Evolutionary conservation across 192 early-diverging fungal species (phyloP), one percentile per base, ranked within the genome.

Genomic region (Coemansia sp.): DNA sequence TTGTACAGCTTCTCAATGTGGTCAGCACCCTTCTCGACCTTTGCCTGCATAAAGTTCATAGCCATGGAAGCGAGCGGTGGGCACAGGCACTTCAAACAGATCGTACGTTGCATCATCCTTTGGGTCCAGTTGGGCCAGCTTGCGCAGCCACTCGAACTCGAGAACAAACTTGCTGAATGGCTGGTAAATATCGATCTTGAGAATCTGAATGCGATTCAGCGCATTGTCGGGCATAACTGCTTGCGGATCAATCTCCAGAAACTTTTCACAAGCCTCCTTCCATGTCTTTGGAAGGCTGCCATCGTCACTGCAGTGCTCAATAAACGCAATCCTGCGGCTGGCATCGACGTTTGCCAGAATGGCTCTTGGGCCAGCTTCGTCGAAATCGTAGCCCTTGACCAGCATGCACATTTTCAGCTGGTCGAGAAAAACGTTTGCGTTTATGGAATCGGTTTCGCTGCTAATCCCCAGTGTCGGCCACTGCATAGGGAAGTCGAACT

Each of bases 111-210:
- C 52, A 12, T 26, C 19, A 7, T 54, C 52, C 12, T 54, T 26
- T 8, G 52, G 52, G 26, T 54, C 21, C 1, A 54, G 8, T 9
- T 54, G 52, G 1, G 52, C 52, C 26, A 54, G 19, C 1, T 54
- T 23, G 52, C 52, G 52, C 52, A 54, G 52, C 52, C 52, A 54
- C 52, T 54, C 52, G 12, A 54, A 54, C 52, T 26, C 52, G 52
- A 9, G 26, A 6, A 54, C 23, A 54, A 54, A 54, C 7, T 13
- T 8, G 19, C 52, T 26, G 52, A 54, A 54, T 10, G 21, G 52
- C 52, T 54, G 52, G 52, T 26, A 54, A 54, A 54, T 54, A 23
- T 54, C 52, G 1, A 26, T 54, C 19, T 54, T 21, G 52, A 54
- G 23, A 19, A 1, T 10, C 8, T 9, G 52, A 6, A 54, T 54